Conservation (phyloP, 768 basidiomycete genomes). For the Lentinula detonsa region DNA sequence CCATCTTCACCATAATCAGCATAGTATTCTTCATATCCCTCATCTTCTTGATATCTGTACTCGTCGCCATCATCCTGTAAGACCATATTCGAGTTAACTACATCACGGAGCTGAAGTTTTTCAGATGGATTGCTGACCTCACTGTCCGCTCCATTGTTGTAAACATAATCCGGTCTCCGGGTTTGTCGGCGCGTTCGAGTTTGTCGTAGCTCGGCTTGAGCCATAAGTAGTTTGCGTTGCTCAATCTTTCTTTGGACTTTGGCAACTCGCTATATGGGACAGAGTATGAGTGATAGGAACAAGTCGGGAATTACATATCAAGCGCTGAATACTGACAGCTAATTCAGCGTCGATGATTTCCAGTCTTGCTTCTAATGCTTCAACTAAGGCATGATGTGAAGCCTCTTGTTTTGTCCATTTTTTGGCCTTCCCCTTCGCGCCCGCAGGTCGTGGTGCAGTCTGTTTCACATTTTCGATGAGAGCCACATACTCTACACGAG, state of each 20-base stretch:
- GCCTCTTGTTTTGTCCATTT: conserved; percentile 49
- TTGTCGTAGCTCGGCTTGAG: conserved; percentile 73
- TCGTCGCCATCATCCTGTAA: conserved; percentile 58
- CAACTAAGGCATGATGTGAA: conserved; percentile 56
- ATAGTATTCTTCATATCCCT: conserved; percentile 54
- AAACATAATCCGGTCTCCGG: conserved; percentile 76
- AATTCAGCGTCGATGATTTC: conserved; percentile 65
- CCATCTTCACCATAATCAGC: conserved; percentile 37
- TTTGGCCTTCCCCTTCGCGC: conserved; percentile 39
- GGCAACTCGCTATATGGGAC: conserved; percentile 55
- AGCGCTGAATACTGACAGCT: conserved; percentile 45
- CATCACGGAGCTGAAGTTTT: conserved; percentile 9
- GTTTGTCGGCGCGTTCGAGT: conserved; percentile 74
- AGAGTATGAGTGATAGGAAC: conserved; percentile 4
- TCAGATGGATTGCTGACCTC: conserved; percentile 42
- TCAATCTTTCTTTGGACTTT: conserved; percentile 66
- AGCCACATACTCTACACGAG: conserved; percentile 66
- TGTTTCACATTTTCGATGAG: conserved; percentile 57
- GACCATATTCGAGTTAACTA: conserved; percentile 20
- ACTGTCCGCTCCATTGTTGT: conserved; percentile 57
- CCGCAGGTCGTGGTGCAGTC: conserved; percentile 36
- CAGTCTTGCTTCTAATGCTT: conserved; percentile 56
- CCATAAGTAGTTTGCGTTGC: conserved; percentile 55
- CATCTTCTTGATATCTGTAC: conserved; percentile 59
- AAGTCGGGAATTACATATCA: neutral